Base-by-base conservation (phyloP, 1,284 basidiomycete genomes). In the Cutaneotrichosporon arboriforme region DNA sequence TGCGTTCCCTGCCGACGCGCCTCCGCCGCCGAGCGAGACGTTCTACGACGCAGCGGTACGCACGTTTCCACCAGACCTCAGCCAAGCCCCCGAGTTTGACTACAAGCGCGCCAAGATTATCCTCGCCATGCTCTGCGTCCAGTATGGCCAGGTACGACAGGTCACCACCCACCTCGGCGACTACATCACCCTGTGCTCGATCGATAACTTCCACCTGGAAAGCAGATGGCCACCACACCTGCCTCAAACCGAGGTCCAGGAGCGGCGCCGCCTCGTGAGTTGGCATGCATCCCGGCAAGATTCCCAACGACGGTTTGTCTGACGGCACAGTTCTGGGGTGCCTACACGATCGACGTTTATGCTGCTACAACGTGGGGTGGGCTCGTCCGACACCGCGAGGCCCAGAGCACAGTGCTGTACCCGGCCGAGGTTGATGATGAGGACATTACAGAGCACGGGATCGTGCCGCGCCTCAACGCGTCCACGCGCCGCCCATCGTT, bases 31-130 rank as follows among this genome's bases (percentile, higher is more conserved):
- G 4, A 63, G 66, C 2, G 66, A 69, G 49, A 48, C 43, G 10
- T 71, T 68, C 55, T 64, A 67, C 48, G 46, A 54, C 4, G 65
- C 63, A 8, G 51, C 64, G 1, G 17, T 57, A 5, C 46, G 51
- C 1, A 56, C 62, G 5, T 56, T 69, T 35, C 67, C 69, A 46
- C 86, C 98, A 67, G 84, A 84, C 62, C 84, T 99, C 40, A 81
- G 98, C 62, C 89, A 97, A 66, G 84, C 84, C 14, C 90, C 89
- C 18, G 86, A 84, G 15, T 81, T 90, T 54, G 66, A 83, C 20
- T 79, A 94, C 59, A 74, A 83, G 26, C 90, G 90, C 51, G 79
- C 88, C 52, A 84, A 86, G 67, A 86, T 60, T n/a, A 52, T 68
- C 10, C 54, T 70, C 38, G 66, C 66, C 15, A 61, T 69, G 14